Conservation (phyloP, 164 flowering plant species). For the Annona squamosa region DNA sequence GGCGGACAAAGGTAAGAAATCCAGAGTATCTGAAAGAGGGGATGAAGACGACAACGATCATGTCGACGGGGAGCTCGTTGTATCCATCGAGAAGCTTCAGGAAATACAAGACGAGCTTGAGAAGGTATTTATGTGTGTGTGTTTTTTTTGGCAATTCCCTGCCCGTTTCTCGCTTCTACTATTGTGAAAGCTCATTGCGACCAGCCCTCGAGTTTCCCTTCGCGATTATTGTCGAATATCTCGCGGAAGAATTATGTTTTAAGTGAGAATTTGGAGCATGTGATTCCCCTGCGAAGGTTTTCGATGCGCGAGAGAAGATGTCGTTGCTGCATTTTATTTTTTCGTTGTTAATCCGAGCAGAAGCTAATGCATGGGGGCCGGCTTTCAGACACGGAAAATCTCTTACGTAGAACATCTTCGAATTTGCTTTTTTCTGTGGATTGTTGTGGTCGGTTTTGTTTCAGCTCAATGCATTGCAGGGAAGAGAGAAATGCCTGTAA, state of each 20-base stretch:
- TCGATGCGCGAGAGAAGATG: no score
- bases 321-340: no score
- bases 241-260: background rate
- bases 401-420: no score
- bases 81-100: conserved; percentile 46
- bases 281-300: no score
- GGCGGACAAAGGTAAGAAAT: conserved; percentile 34
- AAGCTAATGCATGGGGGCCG: no score
- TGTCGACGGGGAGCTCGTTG: conserved; percentile 39
- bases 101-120: conserved; percentile 51
- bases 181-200: background rate
- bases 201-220: background rate
- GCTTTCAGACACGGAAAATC: no score
- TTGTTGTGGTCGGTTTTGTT: no score
- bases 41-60: conserved; percentile 32
- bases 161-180: background rate
- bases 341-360: no score
- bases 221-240: no score
- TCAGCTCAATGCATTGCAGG: no score
- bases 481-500: no score
- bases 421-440: no score
- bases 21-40: conserved; percentile 18
- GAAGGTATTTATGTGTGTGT: conserved; percentile 20
- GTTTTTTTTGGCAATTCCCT: background rate
- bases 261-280: background rate